These are phyloP conservation scores for Prunus mongolica DNA, from an alignment of 306 rosid species.

Conservation along the genomic window DNA sequence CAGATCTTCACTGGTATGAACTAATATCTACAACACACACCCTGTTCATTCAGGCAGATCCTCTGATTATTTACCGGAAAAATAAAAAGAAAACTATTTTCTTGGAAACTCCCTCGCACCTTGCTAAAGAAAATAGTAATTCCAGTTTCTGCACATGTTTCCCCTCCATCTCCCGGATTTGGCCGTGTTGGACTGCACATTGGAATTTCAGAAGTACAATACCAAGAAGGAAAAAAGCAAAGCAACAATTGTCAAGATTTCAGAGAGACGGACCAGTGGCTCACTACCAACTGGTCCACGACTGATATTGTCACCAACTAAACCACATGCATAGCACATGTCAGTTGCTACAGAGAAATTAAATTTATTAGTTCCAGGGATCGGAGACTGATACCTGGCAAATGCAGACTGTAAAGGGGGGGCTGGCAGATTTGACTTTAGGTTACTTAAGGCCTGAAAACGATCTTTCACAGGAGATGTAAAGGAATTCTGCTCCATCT, in stretches of 20 bases:
- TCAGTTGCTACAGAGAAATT: constrained; percentile 10
- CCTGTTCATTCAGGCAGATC: not conserved
- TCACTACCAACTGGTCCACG: too few relatives aligned
- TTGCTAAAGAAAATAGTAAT: constrained; percentile 82
- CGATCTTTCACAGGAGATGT: constrained; percentile 92
- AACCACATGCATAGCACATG: too few relatives aligned
- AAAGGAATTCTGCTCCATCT: constrained; percentile 79
- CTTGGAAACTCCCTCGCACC: constrained; percentile 42
- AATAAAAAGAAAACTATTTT: not conserved
- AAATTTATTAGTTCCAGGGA: constrained; percentile 13
- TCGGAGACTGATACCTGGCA: constrained; percentile 61
- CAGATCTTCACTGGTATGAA: not conserved
- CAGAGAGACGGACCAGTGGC: too few relatives aligned
- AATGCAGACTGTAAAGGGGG: constrained; percentile 96
- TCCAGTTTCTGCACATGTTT: constrained; percentile 98
- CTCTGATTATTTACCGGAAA: constrained; percentile 1
- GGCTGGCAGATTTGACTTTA: constrained; percentile 72
- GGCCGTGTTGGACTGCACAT: constrained; percentile 91
- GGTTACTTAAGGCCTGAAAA: constrained; percentile 54
- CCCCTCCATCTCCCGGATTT: constrained; percentile 97
- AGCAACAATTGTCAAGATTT: not conserved
- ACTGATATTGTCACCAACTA: too few relatives aligned
- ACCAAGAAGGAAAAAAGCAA: not conserved
- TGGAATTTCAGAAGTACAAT: constrained; percentile 14
- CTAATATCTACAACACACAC: not conserved